Evolutionary conservation across 2,329 filamentous ascomycete species (phyloP).

Genomic region (Alternaria solani): DNA sequence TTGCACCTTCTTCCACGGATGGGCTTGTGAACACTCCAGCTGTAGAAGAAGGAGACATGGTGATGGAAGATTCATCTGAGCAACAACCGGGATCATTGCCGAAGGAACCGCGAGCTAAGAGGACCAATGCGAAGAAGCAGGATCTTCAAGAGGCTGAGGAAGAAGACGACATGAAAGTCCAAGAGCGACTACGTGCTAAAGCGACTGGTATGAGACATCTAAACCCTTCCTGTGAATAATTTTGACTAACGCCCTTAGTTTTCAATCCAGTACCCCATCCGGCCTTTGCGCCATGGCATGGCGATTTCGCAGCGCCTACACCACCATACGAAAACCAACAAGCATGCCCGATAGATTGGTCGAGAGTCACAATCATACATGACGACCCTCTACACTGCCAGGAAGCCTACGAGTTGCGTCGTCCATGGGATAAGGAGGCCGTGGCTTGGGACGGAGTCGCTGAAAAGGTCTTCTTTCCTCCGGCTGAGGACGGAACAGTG

Average conservation of each 20-base stretch:
- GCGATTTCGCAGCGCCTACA: neutral
- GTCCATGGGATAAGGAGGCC: neutral
- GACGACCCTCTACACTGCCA: neutral
- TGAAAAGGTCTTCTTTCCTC: neutral
- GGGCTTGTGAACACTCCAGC: neutral
- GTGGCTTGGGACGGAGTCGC: neutral
- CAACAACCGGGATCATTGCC: neutral
- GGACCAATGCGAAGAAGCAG: neutral
- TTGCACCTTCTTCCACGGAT: too few species aligned
- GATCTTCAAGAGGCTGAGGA: neutral
- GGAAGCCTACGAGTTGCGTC: neutral
- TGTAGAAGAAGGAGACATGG: neutral
- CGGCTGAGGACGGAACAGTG: neutral
- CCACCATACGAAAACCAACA: neutral
- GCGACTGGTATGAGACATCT: neutral
- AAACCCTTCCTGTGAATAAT: neutral
- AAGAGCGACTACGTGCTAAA: neutral
- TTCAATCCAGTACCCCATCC: neutral
- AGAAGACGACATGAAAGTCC: neutral
- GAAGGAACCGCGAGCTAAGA: neutral
- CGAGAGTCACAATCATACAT: neutral
- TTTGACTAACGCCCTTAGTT: neutral
- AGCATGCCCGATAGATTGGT: neutral
- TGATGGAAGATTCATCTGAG: neutral
- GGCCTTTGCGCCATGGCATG: neutral